A percentile compares a stretch with the other conserved stretches of the same genome.
These are phyloP conservation scores for Claviceps cyperi DNA, from an alignment of 2,329 filamentous ascomycete species.

Conservation along the genomic window DNA sequence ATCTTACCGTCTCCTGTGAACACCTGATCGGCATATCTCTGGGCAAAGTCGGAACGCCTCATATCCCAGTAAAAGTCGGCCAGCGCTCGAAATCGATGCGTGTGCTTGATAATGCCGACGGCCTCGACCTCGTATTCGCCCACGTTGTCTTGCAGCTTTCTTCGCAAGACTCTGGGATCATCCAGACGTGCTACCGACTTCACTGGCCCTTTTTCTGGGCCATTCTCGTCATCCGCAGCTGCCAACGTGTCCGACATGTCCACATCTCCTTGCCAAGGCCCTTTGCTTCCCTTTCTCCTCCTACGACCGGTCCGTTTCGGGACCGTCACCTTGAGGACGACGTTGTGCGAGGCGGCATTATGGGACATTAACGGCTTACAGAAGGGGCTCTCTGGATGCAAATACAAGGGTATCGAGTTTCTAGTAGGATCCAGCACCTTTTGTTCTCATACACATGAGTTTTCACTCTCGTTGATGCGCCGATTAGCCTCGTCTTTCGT, in stretches of 20 bases:
- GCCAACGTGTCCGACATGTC: conserved; percentile 15
- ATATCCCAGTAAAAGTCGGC: conserved; percentile 79
- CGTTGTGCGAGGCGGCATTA: conserved; percentile 62
- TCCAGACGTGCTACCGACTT: conserved; percentile 34
- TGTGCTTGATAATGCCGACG: conserved; percentile 60
- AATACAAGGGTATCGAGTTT: conserved; percentile 50
- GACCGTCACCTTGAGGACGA: conserved; percentile 74
- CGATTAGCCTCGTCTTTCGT: background rate
- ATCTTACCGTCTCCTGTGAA: conserved; percentile 53
- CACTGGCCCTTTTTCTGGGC: conserved; percentile 14
- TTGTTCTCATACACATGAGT: background rate
- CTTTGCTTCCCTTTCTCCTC: conserved; percentile 63
- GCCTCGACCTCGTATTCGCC: conserved; percentile 52
- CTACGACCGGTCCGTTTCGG: conserved; percentile 78
- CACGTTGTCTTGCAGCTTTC: conserved; percentile 56
- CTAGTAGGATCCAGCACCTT: conserved; percentile 34
- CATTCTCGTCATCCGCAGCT: conserved; percentile 2
- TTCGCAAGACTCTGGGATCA: conserved; percentile 39
- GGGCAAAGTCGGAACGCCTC: conserved; percentile 52
- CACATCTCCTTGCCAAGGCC: conserved; percentile 40
- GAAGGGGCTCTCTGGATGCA: conserved; percentile 67
- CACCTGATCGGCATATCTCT: conserved; percentile 55
- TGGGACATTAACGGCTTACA: conserved; percentile 66
- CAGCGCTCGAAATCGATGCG: conserved; percentile 75
- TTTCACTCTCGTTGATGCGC: too few species aligned